Evolutionary conservation across 2,329 filamentous ascomycete genomes (phyloP).

Genomic region (Talaromyces verruculosus): DNA sequence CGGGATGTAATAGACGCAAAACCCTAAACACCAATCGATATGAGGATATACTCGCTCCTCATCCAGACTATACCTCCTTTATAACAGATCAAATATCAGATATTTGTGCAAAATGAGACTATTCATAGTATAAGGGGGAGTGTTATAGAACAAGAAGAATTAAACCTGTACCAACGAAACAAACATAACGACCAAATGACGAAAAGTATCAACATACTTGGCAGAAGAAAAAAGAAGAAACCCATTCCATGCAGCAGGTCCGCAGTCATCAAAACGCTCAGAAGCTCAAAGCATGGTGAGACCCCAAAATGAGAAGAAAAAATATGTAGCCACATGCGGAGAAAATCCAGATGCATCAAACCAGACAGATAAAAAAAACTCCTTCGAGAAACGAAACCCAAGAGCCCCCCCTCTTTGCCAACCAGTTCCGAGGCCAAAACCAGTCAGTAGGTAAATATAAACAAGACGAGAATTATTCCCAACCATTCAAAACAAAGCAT

Average conservation of each 20-base stretch:
- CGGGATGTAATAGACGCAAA: background rate
- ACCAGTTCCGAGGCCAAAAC: conserved; percentile 25
- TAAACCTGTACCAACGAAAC: conserved; percentile 11
- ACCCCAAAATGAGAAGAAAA: conserved; percentile 16
- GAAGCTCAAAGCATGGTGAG: conserved; percentile 19
- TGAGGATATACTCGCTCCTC: background rate
- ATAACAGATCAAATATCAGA: background rate
- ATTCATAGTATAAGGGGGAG: background rate
- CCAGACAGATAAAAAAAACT: conserved; percentile 26
- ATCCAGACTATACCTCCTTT: background rate
- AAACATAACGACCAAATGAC: conserved; percentile 3
- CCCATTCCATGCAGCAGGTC: conserved; percentile 19
- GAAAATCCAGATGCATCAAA: conserved; percentile 26
- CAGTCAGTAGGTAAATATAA: conserved; percentile 1
- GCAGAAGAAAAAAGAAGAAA: background rate
- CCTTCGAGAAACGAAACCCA: conserved; percentile 24
- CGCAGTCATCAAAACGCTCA: conserved; percentile 22
- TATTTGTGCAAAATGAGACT: background rate
- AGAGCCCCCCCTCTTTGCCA: conserved; percentile 19
- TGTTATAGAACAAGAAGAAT: conserved; percentile 7
- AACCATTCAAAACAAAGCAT: conserved; percentile 20
- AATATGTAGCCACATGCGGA: background rate
- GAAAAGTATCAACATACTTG: background rate
- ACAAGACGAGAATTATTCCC: conserved; percentile 6
- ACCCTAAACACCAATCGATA: background rate